Evolutionary conservation across 2,329 filamentous ascomycete species (phyloP), one percentile per base, ranked within the genome.

Genomic region (Phialophora verrucosa): DNA sequence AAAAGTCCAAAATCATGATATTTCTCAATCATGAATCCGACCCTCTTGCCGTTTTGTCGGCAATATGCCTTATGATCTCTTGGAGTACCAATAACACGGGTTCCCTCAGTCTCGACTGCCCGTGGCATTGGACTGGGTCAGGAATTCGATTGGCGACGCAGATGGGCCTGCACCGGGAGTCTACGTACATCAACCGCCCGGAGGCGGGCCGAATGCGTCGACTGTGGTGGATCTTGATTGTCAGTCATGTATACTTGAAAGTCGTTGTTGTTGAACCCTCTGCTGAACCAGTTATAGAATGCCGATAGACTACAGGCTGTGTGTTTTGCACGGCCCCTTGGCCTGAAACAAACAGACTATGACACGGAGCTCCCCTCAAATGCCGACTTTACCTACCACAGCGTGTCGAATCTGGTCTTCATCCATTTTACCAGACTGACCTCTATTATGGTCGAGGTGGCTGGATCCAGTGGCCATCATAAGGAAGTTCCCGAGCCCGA

Each of bases 161-260:
- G 51, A 73, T 74, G 68, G 72, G 71, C 17, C 64, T 74, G 35
- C 72, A 74, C 61, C 65, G 62, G 31, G 69, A 73, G 53, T 59
- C 59, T 25, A 73, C 70, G 2, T 74, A 73, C 53, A 25, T 27
- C 8, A 32, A 44, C 25, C 20, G n/a, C 8, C 27, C 55, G n/a
- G 27, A 59, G 6, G 23, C 63, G 2, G 63, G 67, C 1, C 47
- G 56, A 47, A 56, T 59, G 20, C 69, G 66, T 5, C 49, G 66
- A 11, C 60, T 72, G 38, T 63, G 63, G 59, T 72, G 70, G 70
- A 57, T 65, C 47, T 51, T 72, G 4, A 64, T 60, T 59, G 70
- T 70, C 31, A 63, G 66, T 63, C 56, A 3, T 2, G 7, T 4
- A 10, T 23, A 20, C 51, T 10, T 31, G 7, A 25, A 47, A 47